Evolutionary conservation across 768 basidiomycete species (phyloP).

Genomic region (Phaffia tasmanica): DNA sequence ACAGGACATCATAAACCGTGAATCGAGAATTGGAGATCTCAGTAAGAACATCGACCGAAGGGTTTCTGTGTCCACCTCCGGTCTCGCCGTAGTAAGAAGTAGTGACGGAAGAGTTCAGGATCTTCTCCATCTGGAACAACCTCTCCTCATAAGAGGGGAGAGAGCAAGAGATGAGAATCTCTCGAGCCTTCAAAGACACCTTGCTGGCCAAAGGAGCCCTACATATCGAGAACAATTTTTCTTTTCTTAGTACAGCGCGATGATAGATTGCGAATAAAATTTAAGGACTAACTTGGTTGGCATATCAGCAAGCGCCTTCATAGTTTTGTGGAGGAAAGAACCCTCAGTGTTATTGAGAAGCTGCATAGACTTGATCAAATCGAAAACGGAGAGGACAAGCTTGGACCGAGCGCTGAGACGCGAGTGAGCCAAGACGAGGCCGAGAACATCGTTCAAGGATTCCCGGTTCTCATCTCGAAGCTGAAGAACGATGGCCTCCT

Average conservation of each 20-base stretch:
- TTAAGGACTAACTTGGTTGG: constrained; percentile 54
- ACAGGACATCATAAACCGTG: constrained; percentile 93
- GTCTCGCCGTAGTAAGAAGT: constrained; percentile 83
- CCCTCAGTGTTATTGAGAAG: constrained; percentile 60
- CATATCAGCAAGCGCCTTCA: constrained; percentile 59
- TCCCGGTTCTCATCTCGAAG: constrained; percentile 89
- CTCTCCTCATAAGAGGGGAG: constrained; percentile 97
- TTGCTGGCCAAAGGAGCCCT: constrained; percentile 56
- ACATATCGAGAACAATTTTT: neutral
- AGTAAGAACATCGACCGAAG: constrained; percentile 72
- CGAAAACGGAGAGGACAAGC: constrained; percentile 71
- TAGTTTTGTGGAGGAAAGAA: constrained; percentile 52
- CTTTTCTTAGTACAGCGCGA: neutral
- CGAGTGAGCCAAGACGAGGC: constrained; percentile 84
- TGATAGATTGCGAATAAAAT: neutral
- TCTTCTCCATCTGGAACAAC: constrained; percentile 80
- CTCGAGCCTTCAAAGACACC: constrained; percentile 88
- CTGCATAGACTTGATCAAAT: constrained; percentile 76
- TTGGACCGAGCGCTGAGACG: constrained; percentile 88
- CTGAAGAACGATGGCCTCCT: constrained; percentile 24
- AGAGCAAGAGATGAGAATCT: constrained; percentile 89
- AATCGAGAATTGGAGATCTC: constrained; percentile 94
- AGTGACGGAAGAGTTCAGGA: constrained; percentile 76
- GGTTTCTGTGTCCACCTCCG: constrained; percentile 56
- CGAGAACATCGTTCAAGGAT: constrained; percentile 74